These are phyloP conservation scores for Saturnispora silvae DNA, from an alignment of 805 yeast species.

Conservation along the genomic window DNA sequence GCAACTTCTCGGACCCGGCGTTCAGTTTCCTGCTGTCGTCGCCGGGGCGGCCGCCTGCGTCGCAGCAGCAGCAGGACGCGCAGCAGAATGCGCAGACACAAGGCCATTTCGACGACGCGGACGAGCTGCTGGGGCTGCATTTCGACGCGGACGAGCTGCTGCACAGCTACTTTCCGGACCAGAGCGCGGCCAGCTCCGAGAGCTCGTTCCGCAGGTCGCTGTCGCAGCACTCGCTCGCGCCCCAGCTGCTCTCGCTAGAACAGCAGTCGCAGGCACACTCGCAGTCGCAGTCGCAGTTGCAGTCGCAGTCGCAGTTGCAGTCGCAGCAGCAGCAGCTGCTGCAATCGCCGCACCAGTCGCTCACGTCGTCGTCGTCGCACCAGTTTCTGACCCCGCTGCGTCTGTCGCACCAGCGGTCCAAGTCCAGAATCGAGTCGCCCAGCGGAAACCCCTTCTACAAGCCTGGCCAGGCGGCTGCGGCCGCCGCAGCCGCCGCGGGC, in stretches of 20 bases:
- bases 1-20: too few species aligned
- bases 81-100: too few species aligned
- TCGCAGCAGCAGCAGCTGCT: constrained; percentile 8
- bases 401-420: constrained; percentile 15
- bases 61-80: too few species aligned
- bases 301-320: constrained; percentile 8
- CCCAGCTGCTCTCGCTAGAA: not conserved
- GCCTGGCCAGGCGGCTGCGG: constrained; percentile 17
- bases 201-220: too few species aligned
- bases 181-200: too few species aligned
- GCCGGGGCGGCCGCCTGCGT: too few species aligned
- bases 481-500: not conserved
- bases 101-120: too few species aligned
- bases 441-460: constrained; percentile 39
- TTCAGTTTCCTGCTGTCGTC: too few species aligned
- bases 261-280: constrained; percentile 3
- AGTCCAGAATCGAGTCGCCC: constrained; percentile 13
- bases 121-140: too few species aligned
- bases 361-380: constrained; percentile 11
- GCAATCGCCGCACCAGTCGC: constrained; percentile 8
- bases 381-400: constrained; percentile 15
- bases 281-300: too few species aligned
- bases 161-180: too few species aligned
- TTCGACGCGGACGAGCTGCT: too few species aligned
- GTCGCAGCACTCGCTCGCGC: not conserved